Percentiles rank a stretch among this genome's conserved stretches.
Conservation (phyloP, 2,329 filamentous ascomycete species). For the Aspergillus unguis region DNA sequence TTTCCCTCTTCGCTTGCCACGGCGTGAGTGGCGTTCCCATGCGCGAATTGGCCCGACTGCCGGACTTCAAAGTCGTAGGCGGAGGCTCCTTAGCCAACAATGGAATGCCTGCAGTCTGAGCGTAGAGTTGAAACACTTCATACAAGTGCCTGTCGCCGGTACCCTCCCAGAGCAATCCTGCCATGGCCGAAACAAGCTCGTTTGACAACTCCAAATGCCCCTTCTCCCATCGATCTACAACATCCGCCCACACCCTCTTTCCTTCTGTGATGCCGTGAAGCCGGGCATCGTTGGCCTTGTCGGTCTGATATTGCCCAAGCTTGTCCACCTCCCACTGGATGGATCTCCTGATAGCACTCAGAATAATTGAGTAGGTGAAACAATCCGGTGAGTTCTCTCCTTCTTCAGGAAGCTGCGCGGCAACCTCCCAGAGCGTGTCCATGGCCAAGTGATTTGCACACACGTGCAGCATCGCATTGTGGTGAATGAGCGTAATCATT, state of each 20-base stretch:
- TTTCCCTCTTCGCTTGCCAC: conserved; percentile 2
- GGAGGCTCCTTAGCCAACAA: conserved; percentile 28
- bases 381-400: conserved; percentile 63
- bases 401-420: conserved; percentile 64
- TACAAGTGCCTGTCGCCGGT: conserved; percentile 60
- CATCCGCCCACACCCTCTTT: conserved; percentile 75
- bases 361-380: conserved; percentile 75
- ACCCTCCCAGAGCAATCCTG: conserved; percentile 67
- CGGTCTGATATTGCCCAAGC: conserved; percentile 28
- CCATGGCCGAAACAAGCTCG: conserved; percentile 76
- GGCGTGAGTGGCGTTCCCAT: neutral
- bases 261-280: conserved; percentile 59
- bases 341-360: conserved; percentile 67
- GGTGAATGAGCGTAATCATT: conserved; percentile 71
- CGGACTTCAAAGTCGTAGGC: neutral
- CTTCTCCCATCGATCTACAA: conserved; percentile 70
- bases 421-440: conserved; percentile 75
- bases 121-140: conserved; percentile 70
- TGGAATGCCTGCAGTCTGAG: conserved; percentile 76
- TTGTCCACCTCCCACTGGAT: conserved; percentile 32
- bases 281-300: conserved; percentile 27
- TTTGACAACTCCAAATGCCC: conserved; percentile 73
- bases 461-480: conserved; percentile 82
- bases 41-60: neutral
- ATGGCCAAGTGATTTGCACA: conserved; percentile 72